Evolutionary conservation across 345 rosid genomes (phyloP), one percentile per base, ranked within the genome.

Genomic region (Linum tenue): DNA sequence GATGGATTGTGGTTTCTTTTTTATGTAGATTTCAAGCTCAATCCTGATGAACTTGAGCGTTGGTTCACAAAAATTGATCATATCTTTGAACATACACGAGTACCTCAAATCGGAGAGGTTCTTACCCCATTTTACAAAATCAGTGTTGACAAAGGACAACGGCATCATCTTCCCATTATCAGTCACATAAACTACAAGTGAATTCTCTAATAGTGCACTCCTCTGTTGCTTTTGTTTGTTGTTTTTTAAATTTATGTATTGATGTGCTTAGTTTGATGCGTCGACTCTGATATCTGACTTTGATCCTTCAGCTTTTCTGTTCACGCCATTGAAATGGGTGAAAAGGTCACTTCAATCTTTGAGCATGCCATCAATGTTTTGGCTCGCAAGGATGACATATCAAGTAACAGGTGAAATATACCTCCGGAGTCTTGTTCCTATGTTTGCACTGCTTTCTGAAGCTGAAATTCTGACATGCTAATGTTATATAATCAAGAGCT

Each of bases 41-140:
- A 72, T 67, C 83, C 83, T 0, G 92, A 90, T 72, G 99, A 94
- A 79, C 84, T 94, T 40, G 95, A 88, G 84, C 96, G 86, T 57
- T 94, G 99, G 99, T 94, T 94, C 79, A 77, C 63, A 37, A 90
- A 94, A 79, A 79, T 94, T 38, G 97, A 90, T 79, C 99, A 94
- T 75, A 74, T 94, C 74, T 88, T 86, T 72, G 89, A 86, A 69
- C 99, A 94, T 72, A 84, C 99, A 53, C 81, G 97, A 65, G 71
- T 90, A 77, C 95, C 95, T 4, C 85, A 66, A 66, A 75, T 76
- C 63, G 87, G 90, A 73, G 95, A 92, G 77, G 84, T 79, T 69
- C 88, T 85, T 72, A 73, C 76, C 62, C 90, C 92, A 53, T 86
- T 88, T 72, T 82, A 88, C 85, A 92, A 83, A 75, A 80, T 69